A percentile compares a stretch with the other conserved stretches of the same genome.
Evolutionary conservation across 345 rosid genomes (phyloP).

Genomic region (Citrus inodora): DNA sequence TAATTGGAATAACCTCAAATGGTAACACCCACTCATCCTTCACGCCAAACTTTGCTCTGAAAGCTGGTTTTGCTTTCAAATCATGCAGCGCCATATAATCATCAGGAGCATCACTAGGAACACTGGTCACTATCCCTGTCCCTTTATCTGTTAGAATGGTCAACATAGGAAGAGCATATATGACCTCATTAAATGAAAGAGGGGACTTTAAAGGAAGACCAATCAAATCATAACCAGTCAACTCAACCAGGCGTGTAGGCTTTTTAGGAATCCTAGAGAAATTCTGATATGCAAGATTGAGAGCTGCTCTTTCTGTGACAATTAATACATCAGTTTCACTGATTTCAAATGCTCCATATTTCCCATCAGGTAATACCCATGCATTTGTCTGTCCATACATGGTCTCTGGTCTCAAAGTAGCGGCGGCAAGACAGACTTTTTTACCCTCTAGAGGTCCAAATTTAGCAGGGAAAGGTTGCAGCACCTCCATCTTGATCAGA

Average conservation of each 20-base stretch:
- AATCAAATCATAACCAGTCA: constrained; percentile 81
- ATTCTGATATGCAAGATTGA: constrained; percentile 84
- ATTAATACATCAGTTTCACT: constrained; percentile 76
- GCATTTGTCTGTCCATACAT: constrained; percentile 98
- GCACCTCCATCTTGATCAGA: constrained; percentile 83
- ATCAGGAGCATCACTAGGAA: constrained; percentile 97
- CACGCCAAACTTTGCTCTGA: constrained; percentile 69
- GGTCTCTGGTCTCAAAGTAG: constrained; percentile 95
- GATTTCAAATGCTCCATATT: constrained; percentile 89
- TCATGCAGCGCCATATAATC: constrained; percentile 84
- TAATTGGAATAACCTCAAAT: constrained; percentile 67
- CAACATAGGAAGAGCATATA: constrained; percentile 91
- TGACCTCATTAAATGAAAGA: constrained; percentile 59
- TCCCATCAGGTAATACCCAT: constrained; percentile 94
- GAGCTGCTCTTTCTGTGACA: constrained; percentile 73
- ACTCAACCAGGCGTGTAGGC: constrained; percentile 73
- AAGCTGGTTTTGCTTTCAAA: constrained; percentile 74
- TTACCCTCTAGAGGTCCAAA: constrained; percentile 65
- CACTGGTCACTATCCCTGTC: constrained; percentile 93
- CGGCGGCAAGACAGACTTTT: constrained; percentile 77
- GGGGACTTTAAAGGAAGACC: constrained; percentile 85
- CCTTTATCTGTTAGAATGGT: constrained; percentile 92
- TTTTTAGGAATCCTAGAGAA: constrained; percentile 66
- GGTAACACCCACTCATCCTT: constrained; percentile 89
- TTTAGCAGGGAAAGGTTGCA: constrained; percentile 63